Evolutionary conservation across 345 rosid genomes (phyloP).

Genomic region (Hibiscus trionum): DNA sequence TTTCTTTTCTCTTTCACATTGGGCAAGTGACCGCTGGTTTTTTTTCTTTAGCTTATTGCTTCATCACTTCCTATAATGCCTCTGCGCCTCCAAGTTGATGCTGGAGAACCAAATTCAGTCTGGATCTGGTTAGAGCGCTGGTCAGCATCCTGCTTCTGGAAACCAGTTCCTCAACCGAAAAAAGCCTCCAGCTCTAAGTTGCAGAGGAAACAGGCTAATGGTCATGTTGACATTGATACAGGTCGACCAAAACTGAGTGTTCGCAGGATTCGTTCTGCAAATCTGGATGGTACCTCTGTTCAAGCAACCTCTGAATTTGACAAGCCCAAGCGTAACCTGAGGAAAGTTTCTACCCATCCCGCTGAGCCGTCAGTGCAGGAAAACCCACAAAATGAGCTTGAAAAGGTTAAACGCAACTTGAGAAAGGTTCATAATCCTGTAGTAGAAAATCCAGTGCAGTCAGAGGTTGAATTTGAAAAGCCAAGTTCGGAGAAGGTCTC

Average conservation of each 20-base stretch:
- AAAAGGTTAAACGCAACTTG: slow-evolving; percentile 84
- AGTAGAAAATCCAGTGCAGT: slow-evolving; percentile 45
- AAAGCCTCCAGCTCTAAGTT: slow-evolving; percentile 31
- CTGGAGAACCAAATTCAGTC: slow-evolving; percentile 54
- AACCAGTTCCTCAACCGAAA: slow-evolving; percentile 56
- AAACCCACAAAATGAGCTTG: slow-evolving; percentile 79
- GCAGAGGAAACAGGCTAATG: slow-evolving; percentile 40
- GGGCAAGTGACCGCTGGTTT: slow-evolving; percentile 18
- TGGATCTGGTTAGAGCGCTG: slow-evolving; percentile 76
- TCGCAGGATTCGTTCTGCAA: slow-evolving; percentile 52
- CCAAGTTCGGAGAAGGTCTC: slow-evolving; percentile 39
- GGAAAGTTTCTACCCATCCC: slow-evolving; percentile 53
- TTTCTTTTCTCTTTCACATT: not conserved
- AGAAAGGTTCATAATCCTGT: slow-evolving; percentile 81
- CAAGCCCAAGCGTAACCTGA: slow-evolving; percentile 58
- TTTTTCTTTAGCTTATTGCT: slow-evolving; percentile 60
- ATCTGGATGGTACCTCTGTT: slow-evolving; percentile 34
- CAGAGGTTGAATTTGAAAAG: slow-evolving; percentile 49
- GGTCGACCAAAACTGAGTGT: slow-evolving; percentile 59
- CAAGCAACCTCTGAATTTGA: slow-evolving; percentile 53
- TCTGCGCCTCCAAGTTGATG: slow-evolving; percentile 41
- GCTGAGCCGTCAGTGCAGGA: slow-evolving; percentile 47
- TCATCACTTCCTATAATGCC: slow-evolving; percentile 63
- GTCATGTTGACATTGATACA: slow-evolving; percentile 50
- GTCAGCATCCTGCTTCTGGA: slow-evolving; percentile 76